Conservation (phyloP, 306 rosid genomes). For the Nissolia schottii region DNA sequence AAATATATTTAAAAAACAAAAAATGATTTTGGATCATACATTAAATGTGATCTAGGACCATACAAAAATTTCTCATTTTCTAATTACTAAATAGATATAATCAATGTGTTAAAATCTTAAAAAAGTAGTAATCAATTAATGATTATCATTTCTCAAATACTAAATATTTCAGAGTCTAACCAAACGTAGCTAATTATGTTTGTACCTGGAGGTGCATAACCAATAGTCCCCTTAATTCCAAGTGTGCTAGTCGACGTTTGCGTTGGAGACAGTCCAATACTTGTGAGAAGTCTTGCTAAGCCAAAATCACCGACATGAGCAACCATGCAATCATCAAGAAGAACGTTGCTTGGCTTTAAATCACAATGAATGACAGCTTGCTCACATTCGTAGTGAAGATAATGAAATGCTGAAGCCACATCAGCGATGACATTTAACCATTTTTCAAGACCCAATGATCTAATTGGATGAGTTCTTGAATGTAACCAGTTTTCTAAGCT, state of each 20-base stretch:
- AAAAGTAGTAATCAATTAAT: too few species aligned
- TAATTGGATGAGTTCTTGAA: not conserved
- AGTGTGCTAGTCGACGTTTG: conserved; percentile 1
- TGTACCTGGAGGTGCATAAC: conserved; percentile 24
- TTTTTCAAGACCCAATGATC: not conserved
- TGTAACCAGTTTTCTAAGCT: conserved; percentile 15
- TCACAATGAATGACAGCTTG: not conserved
- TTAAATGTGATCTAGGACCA: too few species aligned
- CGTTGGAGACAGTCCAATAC: not conserved
- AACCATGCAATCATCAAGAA: not conserved
- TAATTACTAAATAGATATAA: too few species aligned
- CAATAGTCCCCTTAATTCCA: conserved; percentile 28
- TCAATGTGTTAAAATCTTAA: too few species aligned
- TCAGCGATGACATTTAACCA: not conserved
- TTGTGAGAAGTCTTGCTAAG: conserved; percentile 6
- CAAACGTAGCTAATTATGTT: not conserved
- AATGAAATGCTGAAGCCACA: not conserved
- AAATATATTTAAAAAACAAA: too few species aligned
- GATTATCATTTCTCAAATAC: too few species aligned
- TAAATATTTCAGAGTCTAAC: not conserved
- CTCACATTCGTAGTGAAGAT: conserved; percentile 12
- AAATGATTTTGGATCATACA: too few species aligned
- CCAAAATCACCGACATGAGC: conserved; percentile 25
- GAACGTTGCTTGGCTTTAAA: conserved; percentile 12
- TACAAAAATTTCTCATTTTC: too few species aligned